Base-by-base conservation (phyloP, 192 early-diverging fungal genomes). In the Mortierella claussenii region DNA sequence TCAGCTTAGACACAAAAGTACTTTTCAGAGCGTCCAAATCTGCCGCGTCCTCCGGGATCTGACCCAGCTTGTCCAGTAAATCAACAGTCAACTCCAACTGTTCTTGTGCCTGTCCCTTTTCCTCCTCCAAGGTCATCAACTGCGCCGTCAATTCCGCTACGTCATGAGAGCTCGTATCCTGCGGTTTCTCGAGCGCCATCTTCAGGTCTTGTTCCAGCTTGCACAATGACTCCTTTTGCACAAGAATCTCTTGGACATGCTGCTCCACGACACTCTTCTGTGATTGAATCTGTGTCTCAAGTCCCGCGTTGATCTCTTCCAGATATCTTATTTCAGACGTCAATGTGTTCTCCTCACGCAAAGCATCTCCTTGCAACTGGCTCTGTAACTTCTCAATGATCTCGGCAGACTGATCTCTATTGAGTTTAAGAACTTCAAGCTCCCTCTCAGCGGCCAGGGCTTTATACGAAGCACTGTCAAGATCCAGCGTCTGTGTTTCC, bases 1-100 rank as follows among this genome's bases (percentile, higher is more conserved):
- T 18, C 4, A 68, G 48, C 1, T 42, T 27, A 17, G 65, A 24
- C 21, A 51, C 48, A 37, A 51, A 34, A 27, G 47, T 51, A 26
- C 27, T 23, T 31, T 68, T 37, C 24, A 49, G 13, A 12, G 47
- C 28, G n/a, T 10, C 46, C 1, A 71, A 37, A 32, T 62, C 46
- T 21, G 62, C 69, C 3, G 34, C 36, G 18, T 71, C 60, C 18
- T 63, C 69, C 45, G 46, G 23, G 12, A 23, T 15, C 8, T 15
- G 30, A 11, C 62, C 49, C n/a, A 63, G 33, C 27, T 68, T 68
- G 18, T 32, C 55, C 37, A 68, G 58, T 0, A 68, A 26, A 7
- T 57, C 55, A 5, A 21, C 55, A 20, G 58, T 42, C 9, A 68
- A 24, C 15, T 37, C 23, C 36, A 58, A 1, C 1, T 68, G 55